These are phyloP conservation scores for Ilex aquifolium DNA, from an alignment of 257 asterid species.

Conservation along the genomic window DNA sequence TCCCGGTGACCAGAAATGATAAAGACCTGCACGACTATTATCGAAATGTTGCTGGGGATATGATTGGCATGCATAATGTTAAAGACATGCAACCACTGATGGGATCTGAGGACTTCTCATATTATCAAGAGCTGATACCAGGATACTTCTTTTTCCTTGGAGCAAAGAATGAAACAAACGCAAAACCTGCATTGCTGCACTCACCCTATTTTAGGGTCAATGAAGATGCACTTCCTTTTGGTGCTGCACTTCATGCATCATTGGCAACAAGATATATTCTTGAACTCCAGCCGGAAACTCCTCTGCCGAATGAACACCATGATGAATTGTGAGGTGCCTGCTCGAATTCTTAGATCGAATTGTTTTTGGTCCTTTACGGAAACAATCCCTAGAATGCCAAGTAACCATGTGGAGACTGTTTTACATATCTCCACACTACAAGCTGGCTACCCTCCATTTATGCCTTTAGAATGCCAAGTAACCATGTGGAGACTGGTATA, in stretches of 20 bases:
- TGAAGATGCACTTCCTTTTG: slow-evolving; percentile 72
- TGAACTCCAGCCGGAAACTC: slow-evolving; percentile 22
- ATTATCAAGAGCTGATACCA: slow-evolving; percentile 66
- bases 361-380: too few species aligned
- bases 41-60: slow-evolving; percentile 54
- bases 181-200: slow-evolving; percentile 39
- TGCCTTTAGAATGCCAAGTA: too few species aligned
- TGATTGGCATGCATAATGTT: slow-evolving; percentile 48
- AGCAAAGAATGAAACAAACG: slow-evolving; percentile 42
- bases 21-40: slow-evolving; percentile 46
- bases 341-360: background rate
- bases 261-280: slow-evolving; percentile 56
- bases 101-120: slow-evolving; percentile 91
- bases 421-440: too few species aligned
- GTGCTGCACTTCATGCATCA: slow-evolving; percentile 95
- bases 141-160: slow-evolving; percentile 79
- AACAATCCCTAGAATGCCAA: too few species aligned
- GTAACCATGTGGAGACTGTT: too few species aligned
- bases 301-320: slow-evolving; percentile 20
- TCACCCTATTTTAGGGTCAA: slow-evolving; percentile 61
- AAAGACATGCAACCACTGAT: slow-evolving; percentile 54
- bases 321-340: slow-evolving; percentile 47
- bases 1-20: slow-evolving; percentile 74
- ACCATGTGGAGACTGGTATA: too few species aligned
- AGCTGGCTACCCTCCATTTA: too few species aligned